These are phyloP conservation scores for Paxillus rubicundulus DNA, from an alignment of 768 basidiomycete species.

Conservation along the genomic window DNA sequence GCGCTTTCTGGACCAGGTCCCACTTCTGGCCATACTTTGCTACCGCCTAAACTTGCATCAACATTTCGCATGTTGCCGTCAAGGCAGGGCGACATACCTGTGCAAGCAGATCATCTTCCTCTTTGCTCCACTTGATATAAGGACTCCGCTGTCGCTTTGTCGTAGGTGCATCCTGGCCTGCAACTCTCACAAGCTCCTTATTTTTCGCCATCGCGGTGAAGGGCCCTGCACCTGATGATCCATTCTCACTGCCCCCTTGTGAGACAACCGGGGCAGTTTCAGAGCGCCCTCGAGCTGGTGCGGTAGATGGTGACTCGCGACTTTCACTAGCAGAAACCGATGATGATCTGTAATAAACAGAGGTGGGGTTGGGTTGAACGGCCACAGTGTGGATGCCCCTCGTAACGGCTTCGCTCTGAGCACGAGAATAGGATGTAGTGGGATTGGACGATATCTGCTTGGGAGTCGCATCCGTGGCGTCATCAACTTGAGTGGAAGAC, in stretches of 20 bases:
- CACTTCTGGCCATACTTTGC: slow-evolving; percentile 39
- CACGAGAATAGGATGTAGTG: background rate
- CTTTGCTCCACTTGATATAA: slow-evolving; percentile 43
- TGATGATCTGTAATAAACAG: background rate
- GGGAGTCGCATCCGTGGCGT: slow-evolving; percentile 16
- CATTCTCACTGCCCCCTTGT: slow-evolving; percentile 1
- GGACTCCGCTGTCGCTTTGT: slow-evolving; percentile 37
- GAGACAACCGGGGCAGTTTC: slow-evolving; percentile 7
- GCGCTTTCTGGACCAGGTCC: slow-evolving; percentile 41
- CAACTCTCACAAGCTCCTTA: slow-evolving; percentile 25
- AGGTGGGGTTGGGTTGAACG: background rate
- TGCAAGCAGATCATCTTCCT: slow-evolving; percentile 40
- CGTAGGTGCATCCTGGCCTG: slow-evolving; percentile 32
- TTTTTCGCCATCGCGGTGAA: slow-evolving; percentile 9
- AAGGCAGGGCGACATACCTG: slow-evolving; percentile 25
- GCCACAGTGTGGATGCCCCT: background rate
- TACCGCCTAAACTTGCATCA: slow-evolving; percentile 30
- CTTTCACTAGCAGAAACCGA: slow-evolving; percentile 1
- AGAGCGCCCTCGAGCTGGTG: slow-evolving; percentile 1
- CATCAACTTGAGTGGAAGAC: slow-evolving; percentile 1
- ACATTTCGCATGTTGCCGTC: background rate
- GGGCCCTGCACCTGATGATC: background rate
- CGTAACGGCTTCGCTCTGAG: slow-evolving; percentile 1
- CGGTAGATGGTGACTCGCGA: slow-evolving; percentile 2
- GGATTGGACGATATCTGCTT: slow-evolving; percentile 7